These are phyloP conservation scores for Setaria viridis DNA, from an alignment of 202 grass and related monocot genomes.

Conservation along the genomic window DNA sequence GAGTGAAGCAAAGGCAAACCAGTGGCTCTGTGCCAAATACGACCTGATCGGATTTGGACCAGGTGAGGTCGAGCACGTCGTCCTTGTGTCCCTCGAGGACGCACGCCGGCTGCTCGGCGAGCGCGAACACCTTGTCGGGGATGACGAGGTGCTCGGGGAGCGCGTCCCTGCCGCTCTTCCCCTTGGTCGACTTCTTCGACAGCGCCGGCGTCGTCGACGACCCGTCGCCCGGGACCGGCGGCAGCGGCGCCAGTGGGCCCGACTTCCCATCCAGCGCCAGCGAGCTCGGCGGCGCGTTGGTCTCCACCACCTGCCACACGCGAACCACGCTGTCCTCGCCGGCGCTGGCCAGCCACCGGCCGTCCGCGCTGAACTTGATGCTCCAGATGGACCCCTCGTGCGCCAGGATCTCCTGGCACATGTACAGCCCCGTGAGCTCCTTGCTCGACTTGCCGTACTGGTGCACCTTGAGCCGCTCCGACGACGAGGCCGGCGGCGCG, in stretches of 20 bases:
- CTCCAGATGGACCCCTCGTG: constrained; percentile 96
- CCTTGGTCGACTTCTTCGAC: constrained; percentile 62
- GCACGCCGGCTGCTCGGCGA: constrained; percentile 73
- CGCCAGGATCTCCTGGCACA: constrained; percentile 85
- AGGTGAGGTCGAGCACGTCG: constrained; percentile 93
- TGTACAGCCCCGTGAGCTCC: constrained; percentile 89
- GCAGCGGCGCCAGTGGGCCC: neutral
- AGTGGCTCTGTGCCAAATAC: too few species aligned
- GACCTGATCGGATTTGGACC: constrained; percentile 80
- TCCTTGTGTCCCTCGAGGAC: constrained; percentile 83
- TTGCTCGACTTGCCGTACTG: constrained; percentile 89
- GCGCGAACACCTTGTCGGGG: constrained; percentile 81
- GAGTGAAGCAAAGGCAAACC: too few species aligned
- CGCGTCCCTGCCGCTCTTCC: constrained; percentile 58
- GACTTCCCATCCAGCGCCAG: constrained; percentile 35
- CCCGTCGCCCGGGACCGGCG: neutral
- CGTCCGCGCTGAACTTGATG: constrained; percentile 81
- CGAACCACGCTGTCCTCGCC: constrained; percentile 84
- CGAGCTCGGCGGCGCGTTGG: constrained; percentile 52
- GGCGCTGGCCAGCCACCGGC: constrained; percentile 72
- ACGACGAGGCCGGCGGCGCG: constrained; percentile 19
- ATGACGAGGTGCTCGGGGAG: constrained; percentile 83
- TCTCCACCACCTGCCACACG: constrained; percentile 73
- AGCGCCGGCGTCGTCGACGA: neutral
- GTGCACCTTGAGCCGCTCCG: constrained; percentile 78